These are phyloP conservation scores for Solanum chilense DNA, from an alignment of 257 asterid species.

Conservation along the genomic window DNA sequence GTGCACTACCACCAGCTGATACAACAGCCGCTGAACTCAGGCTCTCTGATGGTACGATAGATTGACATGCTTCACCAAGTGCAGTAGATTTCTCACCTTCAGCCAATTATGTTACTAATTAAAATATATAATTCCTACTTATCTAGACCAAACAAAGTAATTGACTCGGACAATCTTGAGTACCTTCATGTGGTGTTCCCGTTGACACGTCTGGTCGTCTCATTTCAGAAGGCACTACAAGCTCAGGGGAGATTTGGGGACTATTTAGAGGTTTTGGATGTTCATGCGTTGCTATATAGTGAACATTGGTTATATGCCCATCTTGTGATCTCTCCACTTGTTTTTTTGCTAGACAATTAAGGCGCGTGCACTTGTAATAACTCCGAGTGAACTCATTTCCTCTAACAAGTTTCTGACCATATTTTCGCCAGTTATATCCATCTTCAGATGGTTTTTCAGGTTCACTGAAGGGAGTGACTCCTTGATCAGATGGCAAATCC, in stretches of 20 bases:
- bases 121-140: not conserved
- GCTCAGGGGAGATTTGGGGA: slow-evolving; percentile 25
- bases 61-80: slow-evolving; percentile 19
- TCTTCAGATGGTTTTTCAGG: slow-evolving; percentile 55
- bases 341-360: slow-evolving; percentile 63
- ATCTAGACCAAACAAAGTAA: not conserved
- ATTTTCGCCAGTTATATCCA: slow-evolving; percentile 95
- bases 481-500: slow-evolving; percentile 9
- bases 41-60: slow-evolving; percentile 17
- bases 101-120: slow-evolving; percentile 19
- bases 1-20: slow-evolving; percentile 20
- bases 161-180: not conserved
- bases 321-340: slow-evolving; percentile 84
- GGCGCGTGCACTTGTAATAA: slow-evolving; percentile 74
- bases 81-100: slow-evolving; percentile 25
- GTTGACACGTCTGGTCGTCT: slow-evolving; percentile 17
- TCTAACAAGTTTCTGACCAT: slow-evolving; percentile 91
- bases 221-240: slow-evolving; percentile 20
- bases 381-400: slow-evolving; percentile 77
- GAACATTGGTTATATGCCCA: slow-evolving; percentile 56
- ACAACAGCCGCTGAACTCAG: slow-evolving; percentile 14
- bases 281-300: slow-evolving; percentile 60
- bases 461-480: slow-evolving; percentile 3
- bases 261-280: slow-evolving; percentile 60
- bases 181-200: slow-evolving; percentile 34